A percentile compares a stretch with the other conserved stretches of the same genome.
These are phyloP conservation scores for Pinus taeda DNA, from an alignment of 75 land plant species.

Conservation along the genomic window DNA sequence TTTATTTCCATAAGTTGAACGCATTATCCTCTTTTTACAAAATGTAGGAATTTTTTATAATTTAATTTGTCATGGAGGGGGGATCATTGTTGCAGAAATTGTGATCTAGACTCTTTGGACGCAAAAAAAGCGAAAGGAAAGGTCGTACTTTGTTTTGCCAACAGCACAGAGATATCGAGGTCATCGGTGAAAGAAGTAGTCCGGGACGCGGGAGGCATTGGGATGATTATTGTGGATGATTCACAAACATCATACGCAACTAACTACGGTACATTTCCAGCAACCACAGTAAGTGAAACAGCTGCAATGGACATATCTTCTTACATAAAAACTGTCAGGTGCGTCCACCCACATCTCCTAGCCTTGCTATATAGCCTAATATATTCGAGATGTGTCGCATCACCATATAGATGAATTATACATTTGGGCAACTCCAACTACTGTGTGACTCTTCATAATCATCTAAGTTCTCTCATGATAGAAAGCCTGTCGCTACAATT, in stretches of 20 bases:
- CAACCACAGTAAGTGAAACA: conserved; percentile 24
- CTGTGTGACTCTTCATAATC: too few relatives aligned
- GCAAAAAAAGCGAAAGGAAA: conserved; percentile 47
- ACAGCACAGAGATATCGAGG: neutral
- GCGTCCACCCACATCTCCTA: neutral
- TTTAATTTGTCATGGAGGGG: too few relatives aligned
- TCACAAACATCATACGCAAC: conserved; percentile 14
- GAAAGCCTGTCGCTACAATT: conserved; percentile 59
- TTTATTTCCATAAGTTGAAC: too few relatives aligned
- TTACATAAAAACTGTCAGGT: conserved; percentile 64
- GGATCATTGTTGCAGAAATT: conserved; percentile 28
- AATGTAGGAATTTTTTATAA: too few relatives aligned
- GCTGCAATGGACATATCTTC: conserved; percentile 27
- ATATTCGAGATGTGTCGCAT: neutral
- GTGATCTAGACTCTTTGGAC: conserved; percentile 43
- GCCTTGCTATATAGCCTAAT: too few relatives aligned
- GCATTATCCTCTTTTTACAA: too few relatives aligned
- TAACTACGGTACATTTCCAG: conserved; percentile 33
- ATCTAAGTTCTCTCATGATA: neutral
- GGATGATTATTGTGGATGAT: conserved; percentile 48
- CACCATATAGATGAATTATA: too few relatives aligned
- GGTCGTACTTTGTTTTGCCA: conserved; percentile 57
- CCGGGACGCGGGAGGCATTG: conserved; percentile 52
- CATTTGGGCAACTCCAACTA: too few relatives aligned
- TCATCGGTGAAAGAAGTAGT: conserved; percentile 21